Percentiles rank a stretch among this genome's conserved stretches.
Evolutionary conservation across 305 asterid genomes (phyloP).

Genomic region (Fraxinus ornus): DNA sequence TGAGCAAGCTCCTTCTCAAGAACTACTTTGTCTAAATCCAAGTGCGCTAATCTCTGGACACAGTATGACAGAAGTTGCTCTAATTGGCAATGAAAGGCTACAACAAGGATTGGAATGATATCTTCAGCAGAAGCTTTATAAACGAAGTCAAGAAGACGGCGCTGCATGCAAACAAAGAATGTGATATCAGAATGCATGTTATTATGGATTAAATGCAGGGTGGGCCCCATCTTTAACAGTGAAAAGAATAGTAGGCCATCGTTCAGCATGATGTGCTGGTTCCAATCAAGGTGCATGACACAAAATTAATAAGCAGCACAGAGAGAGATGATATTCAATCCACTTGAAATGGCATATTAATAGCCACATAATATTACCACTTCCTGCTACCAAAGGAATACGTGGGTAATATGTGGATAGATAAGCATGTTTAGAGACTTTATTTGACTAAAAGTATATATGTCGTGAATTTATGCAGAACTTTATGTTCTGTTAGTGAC

Average conservation of each 20-base stretch:
- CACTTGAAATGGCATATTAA: background rate
- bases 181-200: background rate
- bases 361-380: background rate
- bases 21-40: conserved; percentile 48
- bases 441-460: background rate
- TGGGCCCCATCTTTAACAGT: background rate
- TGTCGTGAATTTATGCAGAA: background rate
- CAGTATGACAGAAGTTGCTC: conserved; percentile 47
- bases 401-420: background rate
- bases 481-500: background rate
- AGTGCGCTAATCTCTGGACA: conserved; percentile 44
- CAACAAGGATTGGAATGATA: conserved; percentile 59
- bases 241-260: background rate
- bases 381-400: background rate
- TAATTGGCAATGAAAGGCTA: conserved; percentile 51
- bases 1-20: conserved; percentile 65
- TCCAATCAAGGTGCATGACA: background rate
- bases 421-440: background rate
- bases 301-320: background rate
- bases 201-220: background rate
- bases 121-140: conserved; percentile 64
- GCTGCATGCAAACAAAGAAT: conserved; percentile 37
- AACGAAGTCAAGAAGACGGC: conserved; percentile 55
- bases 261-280: background rate
- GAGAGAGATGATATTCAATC: background rate